phyloP scores from a whole-genome alignment of 208 protist genomes.

The Trypanosoma mega region DNA sequence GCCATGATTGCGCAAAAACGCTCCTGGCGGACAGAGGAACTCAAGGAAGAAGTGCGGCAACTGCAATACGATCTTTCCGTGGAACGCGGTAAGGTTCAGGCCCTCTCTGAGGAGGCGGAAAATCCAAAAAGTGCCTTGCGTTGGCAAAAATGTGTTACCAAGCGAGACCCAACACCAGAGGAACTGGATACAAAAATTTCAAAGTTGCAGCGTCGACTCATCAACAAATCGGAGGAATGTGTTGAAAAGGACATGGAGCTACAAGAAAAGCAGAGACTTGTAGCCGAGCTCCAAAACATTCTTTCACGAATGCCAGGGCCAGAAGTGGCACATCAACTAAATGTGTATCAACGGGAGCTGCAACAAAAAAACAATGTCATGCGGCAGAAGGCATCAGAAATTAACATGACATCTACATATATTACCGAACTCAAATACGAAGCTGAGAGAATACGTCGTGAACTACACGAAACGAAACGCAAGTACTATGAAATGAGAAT shows the following conservation, averaged over 20 bases:
- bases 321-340: conserved; percentile 94
- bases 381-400: conserved; percentile 90
- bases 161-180: conserved; percentile 89
- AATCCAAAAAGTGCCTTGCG: conserved; percentile 91
- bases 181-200: conserved; percentile 96
- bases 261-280: conserved; percentile 95
- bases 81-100: conserved; percentile 87
- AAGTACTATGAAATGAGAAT: conserved; percentile 94
- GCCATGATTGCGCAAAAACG: conserved; percentile 85
- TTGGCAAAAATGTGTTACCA: conserved; percentile 91
- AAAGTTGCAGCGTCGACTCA: conserved; percentile 94
- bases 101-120: conserved; percentile 96
- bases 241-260: conserved; percentile 95
- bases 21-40: conserved; percentile 58
- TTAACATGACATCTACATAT: conserved; percentile 87
- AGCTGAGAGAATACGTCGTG: conserved; percentile 86
- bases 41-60: conserved; percentile 45
- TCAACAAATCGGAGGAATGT: conserved; percentile 97
- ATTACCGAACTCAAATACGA: conserved; percentile 93
- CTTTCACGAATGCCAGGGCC: conserved; percentile 94
- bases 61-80: conserved; percentile 43
- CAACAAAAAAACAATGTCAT: conserved; percentile 93
- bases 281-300: conserved; percentile 94
- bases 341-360: conserved; percentile 91
- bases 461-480: conserved; percentile 94